A percentile compares a stretch with the other conserved stretches of the same genome.
phyloP scores from a whole-genome alignment of 495 filamentous ascomycete genomes.

The Penicillium desertorum region DNA sequence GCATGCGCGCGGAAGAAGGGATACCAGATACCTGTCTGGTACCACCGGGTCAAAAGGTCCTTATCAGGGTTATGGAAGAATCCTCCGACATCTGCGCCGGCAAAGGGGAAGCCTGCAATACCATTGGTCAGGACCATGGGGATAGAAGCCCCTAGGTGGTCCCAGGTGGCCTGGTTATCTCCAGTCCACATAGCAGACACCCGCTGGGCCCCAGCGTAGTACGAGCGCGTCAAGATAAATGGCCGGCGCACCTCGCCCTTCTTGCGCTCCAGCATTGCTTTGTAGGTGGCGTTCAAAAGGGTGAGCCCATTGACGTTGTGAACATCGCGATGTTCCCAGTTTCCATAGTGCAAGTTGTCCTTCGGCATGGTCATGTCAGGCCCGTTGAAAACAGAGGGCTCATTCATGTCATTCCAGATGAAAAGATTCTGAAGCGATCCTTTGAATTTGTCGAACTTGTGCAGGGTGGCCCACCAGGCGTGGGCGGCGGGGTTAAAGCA shows the following conservation, averaged over 20 bases:
- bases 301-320: constrained; percentile 96
- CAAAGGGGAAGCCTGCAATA: constrained; percentile 89
- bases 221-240: constrained; percentile 89
- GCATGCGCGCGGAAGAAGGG: constrained; percentile 99
- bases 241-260: constrained; percentile 76
- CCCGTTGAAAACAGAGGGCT: constrained; percentile 97
- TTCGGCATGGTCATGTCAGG: constrained; percentile 96
- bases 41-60: constrained; percentile 91
- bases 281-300: constrained; percentile 87
- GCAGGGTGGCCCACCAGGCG: constrained; percentile 85
- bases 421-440: constrained; percentile 79
- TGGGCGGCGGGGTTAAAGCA: constrained; percentile 84
- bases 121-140: constrained; percentile 93
- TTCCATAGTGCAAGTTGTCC: constrained; percentile 86
- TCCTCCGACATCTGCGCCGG: constrained; percentile 93
- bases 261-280: constrained; percentile 77
- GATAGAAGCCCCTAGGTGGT: constrained; percentile 78
- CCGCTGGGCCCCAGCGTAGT: constrained; percentile 86
- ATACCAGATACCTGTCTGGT: constrained; percentile 95
- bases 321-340: constrained; percentile 96
- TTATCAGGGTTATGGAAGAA: constrained; percentile 97
- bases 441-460: constrained; percentile 83
- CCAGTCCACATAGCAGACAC: constrained; percentile 97
- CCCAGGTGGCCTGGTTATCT: constrained; percentile 92
- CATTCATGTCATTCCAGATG: constrained; percentile 99